Evolutionary conservation across 2,329 filamentous ascomycete species (phyloP), one percentile per base, ranked within the genome.

Genomic region (Polychaeton citri): DNA sequence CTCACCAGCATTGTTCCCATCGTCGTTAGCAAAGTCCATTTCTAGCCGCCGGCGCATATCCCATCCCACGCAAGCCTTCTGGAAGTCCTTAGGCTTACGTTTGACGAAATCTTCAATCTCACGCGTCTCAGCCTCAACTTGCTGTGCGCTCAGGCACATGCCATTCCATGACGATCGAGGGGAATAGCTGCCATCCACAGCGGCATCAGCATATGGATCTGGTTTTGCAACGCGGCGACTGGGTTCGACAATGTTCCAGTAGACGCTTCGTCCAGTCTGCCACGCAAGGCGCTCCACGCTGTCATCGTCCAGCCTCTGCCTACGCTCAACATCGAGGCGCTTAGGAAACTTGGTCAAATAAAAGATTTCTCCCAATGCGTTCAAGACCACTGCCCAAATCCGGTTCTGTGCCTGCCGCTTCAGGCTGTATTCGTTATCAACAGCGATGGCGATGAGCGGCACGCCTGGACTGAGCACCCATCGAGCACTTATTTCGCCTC

Each of bases 391-490:
- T n/a, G 83, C 85, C 85, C 86, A 96, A 9, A 90, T 72, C 19
- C 87, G 77, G 9, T 74, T 72, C 34, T 77, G 66, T 3, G 71
- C 64, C 52, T 79, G 78, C 19, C 87, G 77, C 47, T 76, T 79
- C 18, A 69, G 58, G 33, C 71, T 87, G 57, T 86, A 90, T 35
- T 75, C 75, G 19, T 94, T 86, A 50, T 98, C 90, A 5, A 94
- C 73, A 31, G 74, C 74, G 41, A 98, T 75, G 1, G 76, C 74
- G 36, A 95, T 72, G 42, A 98, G 90, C 0, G 90, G 90, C 3
- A 96, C 86, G 28, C 90, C 90, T 2, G 90, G 90, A 51, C 85
- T 86, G 9, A 96, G 66, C 7, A 84, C 77, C 88, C 88, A 96
- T 46, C 81, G 81, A 21, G 83, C 82, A 26, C 84, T 93, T 45